Base-by-base conservation (phyloP, 2,329 filamentous ascomycete species). In the Cladosporium halotolerans region DNA sequence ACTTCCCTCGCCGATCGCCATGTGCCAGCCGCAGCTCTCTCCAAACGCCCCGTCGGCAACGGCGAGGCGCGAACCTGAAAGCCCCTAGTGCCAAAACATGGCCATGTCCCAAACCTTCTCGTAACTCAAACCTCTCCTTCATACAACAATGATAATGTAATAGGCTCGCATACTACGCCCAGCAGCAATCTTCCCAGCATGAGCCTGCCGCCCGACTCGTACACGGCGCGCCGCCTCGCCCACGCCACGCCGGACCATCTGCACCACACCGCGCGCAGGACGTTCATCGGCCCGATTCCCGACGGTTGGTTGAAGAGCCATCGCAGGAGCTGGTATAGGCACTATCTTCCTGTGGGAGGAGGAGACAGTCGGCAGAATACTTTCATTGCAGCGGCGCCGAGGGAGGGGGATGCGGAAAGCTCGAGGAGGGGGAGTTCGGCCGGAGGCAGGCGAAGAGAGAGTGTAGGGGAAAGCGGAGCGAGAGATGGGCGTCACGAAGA, bases 201-300 rank as follows among this genome's bases (percentile, higher is more conserved):
- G 48, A 51, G 32, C 23, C 63, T 68, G 13, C 58, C 62, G n/a
- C 51, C 62, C 38, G 61, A 65, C 55, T 64, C 63, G 6, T 60
- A 63, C 48, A 58, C 63, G 77, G 79, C 76, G 39, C 64, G 63
- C 33, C 62, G 66, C 28, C 63, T 68, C 19, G 63, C 80, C 70
- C 79, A 85, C 74, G 78, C 80, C 45, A 81, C 79, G 41, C 75
- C 80, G 19, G 75, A 80, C 55, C 82, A 85, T 62, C 68, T 85
- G 39, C 76, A 84, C 67, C 70, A 82, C 59, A 85, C 82, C 6
- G 80, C 76, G 48, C 75, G 79, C 52, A 78, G 82, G 52, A 79
- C 78, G 68, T 85, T 85, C 68, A 82, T 85, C 55, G 82, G 82
- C 1, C 82, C 82, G 34, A 81, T 85, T 34, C 82, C 82, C 42